Conservation (phyloP, 1,139 yeast species). For the Debaryomycetaceae sp. region DNA sequence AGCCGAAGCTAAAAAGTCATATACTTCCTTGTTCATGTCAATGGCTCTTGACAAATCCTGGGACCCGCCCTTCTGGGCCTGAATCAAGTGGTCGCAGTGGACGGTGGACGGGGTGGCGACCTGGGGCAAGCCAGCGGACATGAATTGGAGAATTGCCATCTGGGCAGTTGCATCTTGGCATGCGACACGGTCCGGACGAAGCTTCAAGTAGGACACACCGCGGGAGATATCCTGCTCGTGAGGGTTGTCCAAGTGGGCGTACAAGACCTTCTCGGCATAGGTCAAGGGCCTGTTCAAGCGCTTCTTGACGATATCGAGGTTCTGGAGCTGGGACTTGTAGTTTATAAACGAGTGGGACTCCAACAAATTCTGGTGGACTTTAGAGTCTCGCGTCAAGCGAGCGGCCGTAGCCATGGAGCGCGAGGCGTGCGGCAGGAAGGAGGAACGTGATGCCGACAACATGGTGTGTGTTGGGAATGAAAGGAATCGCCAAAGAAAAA, state of each 20-base stretch:
- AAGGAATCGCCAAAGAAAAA: conserved; percentile 1
- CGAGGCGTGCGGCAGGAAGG: conserved; percentile 22
- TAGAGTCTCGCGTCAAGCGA: conserved; percentile 75
- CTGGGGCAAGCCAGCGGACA: conserved; percentile 91
- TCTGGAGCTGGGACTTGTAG: conserved; percentile 72
- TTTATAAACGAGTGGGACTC: conserved; percentile 76
- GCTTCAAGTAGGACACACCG: conserved; percentile 91
- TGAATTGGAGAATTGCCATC: conserved; percentile 97
- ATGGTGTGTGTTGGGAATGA: conserved; percentile 10
- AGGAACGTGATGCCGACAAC: conserved; percentile 32
- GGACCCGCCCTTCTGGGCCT: conserved; percentile 91
- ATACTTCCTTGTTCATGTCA: conserved; percentile 90
- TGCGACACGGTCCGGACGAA: conserved; percentile 98
- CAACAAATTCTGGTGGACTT: conserved; percentile 85
- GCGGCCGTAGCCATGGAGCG: conserved; percentile 68
- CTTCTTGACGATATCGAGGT: conserved; percentile 73
- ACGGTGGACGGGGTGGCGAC: conserved; percentile 97
- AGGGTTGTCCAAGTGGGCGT: conserved; percentile 95
- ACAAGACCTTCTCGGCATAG: conserved; percentile 91
- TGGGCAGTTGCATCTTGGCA: conserved; percentile 99
- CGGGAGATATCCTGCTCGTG: conserved; percentile 91
- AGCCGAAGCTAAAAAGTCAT: conserved; percentile 86
- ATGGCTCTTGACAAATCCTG: conserved; percentile 92
- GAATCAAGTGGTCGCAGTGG: conserved; percentile 98
- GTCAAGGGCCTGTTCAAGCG: conserved; percentile 92